Evolutionary conservation across 148 eudicot species (phyloP).

Genomic region (Heliamphora exappendiculata): DNA sequence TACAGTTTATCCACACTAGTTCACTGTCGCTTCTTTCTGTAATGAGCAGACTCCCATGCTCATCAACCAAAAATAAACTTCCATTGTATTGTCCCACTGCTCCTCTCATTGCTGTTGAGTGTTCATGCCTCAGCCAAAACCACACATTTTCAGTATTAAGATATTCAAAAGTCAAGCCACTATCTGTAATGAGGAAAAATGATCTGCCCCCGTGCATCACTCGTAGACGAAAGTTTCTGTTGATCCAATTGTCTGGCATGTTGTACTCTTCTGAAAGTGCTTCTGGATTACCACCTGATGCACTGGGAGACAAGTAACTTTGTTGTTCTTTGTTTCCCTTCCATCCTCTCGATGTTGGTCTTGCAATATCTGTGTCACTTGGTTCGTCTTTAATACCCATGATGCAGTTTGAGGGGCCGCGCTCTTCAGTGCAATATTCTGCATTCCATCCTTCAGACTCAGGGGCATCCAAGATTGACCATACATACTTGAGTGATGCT

Average conservation of each 20-base stretch:
- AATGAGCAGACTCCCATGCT: constrained; percentile 50
- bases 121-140: constrained; percentile 70
- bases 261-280: constrained; percentile 16
- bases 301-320: constrained; percentile 39
- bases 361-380: constrained; percentile 22
- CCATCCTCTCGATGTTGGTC: constrained; percentile 39
- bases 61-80: constrained; percentile 65
- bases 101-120: constrained; percentile 43
- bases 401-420: constrained; percentile 69
- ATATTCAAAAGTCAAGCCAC: constrained; percentile 51
- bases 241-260: constrained; percentile 28
- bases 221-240: constrained; percentile 41
- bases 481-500: constrained; percentile 38
- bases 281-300: constrained; percentile 11
- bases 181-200: constrained; percentile 46
- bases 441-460: constrained; percentile 94
- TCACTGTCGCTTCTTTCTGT: constrained; percentile 51
- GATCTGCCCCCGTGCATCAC: constrained; percentile 62
- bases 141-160: constrained; percentile 52
- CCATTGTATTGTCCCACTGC: constrained; percentile 71
- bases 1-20: constrained; percentile 69
- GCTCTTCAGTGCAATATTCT: constrained; percentile 69
- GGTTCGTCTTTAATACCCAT: constrained; percentile 54
- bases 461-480: constrained; percentile 73
- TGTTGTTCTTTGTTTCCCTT: constrained; percentile 29